These are phyloP conservation scores for Cytospora piceae DNA, from an alignment of 2,329 filamentous ascomycete species.

Conservation along the genomic window DNA sequence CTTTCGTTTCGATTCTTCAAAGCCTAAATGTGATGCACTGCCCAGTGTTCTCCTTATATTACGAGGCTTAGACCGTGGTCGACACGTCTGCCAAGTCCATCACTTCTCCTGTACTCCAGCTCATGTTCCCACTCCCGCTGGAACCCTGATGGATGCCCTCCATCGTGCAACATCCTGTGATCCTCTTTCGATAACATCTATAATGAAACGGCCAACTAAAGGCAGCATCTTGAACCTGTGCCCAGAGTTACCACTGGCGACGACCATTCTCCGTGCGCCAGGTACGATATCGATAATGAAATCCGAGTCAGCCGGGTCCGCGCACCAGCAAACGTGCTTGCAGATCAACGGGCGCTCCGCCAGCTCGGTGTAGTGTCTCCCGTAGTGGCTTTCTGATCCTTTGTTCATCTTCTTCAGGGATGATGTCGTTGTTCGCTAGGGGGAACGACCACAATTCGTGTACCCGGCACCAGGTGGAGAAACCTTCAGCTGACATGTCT, in stretches of 20 bases:
- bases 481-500: slow-evolving; percentile 61
- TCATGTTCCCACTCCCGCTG: background rate
- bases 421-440: slow-evolving; percentile 47
- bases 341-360: slow-evolving; percentile 59
- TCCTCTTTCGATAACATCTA: slow-evolving; percentile 48
- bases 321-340: slow-evolving; percentile 65
- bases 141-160: slow-evolving; percentile 22
- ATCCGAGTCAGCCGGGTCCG: slow-evolving; percentile 63
- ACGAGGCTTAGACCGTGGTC: background rate
- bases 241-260: slow-evolving; percentile 62
- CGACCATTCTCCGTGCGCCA: slow-evolving; percentile 50
- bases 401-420: slow-evolving; percentile 57
- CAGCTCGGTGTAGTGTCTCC: slow-evolving; percentile 56
- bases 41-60: background rate
- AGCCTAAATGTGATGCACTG: too few species aligned
- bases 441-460: slow-evolving; percentile 51
- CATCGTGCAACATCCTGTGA: slow-evolving; percentile 51
- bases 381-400: slow-evolving; percentile 54
- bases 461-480: slow-evolving; percentile 64
- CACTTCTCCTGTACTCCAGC: background rate
- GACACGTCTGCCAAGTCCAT: background rate
- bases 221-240: slow-evolving; percentile 68
- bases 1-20: too few species aligned
- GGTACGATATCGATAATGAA: slow-evolving; percentile 65
- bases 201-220: slow-evolving; percentile 59